Evolutionary conservation across 768 basidiomycete genomes (phyloP).

Genomic region (Panus rudis): DNA sequence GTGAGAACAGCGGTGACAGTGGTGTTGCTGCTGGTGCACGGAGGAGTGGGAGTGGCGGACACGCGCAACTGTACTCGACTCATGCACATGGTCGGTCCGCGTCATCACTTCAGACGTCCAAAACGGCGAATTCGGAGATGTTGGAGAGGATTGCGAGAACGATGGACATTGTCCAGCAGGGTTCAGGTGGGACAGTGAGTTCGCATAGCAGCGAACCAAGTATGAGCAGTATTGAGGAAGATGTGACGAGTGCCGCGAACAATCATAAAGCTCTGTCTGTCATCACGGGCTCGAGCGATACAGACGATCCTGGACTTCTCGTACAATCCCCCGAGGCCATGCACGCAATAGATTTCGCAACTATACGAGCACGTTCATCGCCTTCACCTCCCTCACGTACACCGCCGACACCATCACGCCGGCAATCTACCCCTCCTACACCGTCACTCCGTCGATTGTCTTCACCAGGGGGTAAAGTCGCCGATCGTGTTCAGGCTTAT

Average conservation of each 20-base stretch:
- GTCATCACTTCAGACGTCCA: slow-evolving; percentile 45
- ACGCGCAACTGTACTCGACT: slow-evolving; percentile 17
- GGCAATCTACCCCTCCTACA: slow-evolving; percentile 1
- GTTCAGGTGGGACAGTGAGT: slow-evolving; percentile 15
- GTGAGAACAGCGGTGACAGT: slow-evolving; percentile 8
- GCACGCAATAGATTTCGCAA: too few relatives aligned
- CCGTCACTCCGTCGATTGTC: not conserved
- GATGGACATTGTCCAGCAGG: slow-evolving; percentile 63
- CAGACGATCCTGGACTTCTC: not conserved
- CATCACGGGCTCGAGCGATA: not conserved
- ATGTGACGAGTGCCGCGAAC: slow-evolving; percentile 6
- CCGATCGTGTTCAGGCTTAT: slow-evolving; percentile 47
- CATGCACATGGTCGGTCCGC: slow-evolving; percentile 27
- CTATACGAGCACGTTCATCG: slow-evolving; percentile 5
- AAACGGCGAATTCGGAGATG: slow-evolving; percentile 62
- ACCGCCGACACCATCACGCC: slow-evolving; percentile 1
- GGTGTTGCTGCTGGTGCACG: slow-evolving; percentile 4
- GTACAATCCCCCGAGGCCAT: slow-evolving; percentile 8
- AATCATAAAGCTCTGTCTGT: not conserved
- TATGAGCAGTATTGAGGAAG: slow-evolving; percentile 6
- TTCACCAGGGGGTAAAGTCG: slow-evolving; percentile 29
- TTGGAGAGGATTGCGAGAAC: slow-evolving; percentile 59
- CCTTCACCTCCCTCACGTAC: not conserved
- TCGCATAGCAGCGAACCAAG: slow-evolving; percentile 11
- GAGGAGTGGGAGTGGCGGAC: slow-evolving; percentile 8